These are phyloP conservation scores for Rubia yunnanensis DNA, from an alignment of 257 asterid species.

Conservation along the genomic window DNA sequence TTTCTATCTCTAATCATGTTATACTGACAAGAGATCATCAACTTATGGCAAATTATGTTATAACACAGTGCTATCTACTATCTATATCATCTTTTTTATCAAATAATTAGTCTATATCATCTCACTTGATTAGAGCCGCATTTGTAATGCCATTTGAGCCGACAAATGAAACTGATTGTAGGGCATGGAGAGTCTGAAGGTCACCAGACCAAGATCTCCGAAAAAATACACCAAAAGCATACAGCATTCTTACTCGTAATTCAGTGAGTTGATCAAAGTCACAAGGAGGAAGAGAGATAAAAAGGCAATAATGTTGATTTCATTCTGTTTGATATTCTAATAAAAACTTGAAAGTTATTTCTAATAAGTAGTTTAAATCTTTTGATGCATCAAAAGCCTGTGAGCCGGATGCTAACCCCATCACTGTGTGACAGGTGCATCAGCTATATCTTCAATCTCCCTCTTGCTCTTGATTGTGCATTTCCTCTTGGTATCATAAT, in stretches of 20 bases:
- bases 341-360: background rate
- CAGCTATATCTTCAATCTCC: constrained; percentile 25
- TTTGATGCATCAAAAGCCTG: background rate
- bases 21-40: too few relatives aligned
- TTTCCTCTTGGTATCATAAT: constrained; percentile 25
- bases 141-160: background rate
- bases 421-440: constrained; percentile 21
- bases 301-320: background rate
- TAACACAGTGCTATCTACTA: too few relatives aligned
- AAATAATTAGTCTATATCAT: too few relatives aligned
- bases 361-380: background rate
- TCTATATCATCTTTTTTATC: too few relatives aligned
- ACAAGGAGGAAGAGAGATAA: background rate
- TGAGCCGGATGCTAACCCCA: background rate
- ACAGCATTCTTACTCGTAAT: background rate
- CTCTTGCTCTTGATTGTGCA: constrained; percentile 24
- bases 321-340: background rate
- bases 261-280: too few relatives aligned
- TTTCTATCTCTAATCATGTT: too few relatives aligned
- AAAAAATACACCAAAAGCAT: background rate
- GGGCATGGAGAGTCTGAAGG: background rate
- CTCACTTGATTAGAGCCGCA: background rate
- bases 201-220: background rate
- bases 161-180: background rate
- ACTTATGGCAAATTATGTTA: background rate